Base-by-base conservation (phyloP, 345 rosid species). In the Turritis glabra region DNA sequence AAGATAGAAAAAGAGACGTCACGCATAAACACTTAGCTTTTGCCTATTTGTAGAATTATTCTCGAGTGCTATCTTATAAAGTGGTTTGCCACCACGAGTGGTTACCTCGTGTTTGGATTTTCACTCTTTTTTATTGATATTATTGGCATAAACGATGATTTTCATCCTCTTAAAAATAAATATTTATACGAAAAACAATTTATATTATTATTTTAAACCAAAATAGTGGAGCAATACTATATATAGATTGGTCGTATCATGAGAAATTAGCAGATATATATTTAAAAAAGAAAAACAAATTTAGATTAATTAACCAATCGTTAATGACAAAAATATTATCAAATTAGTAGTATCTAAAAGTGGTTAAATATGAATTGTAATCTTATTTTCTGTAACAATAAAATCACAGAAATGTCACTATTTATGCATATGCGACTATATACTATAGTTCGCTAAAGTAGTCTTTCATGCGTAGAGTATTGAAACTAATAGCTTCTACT, bases 31-130 rank as follows among this genome's bases (percentile, higher is more conserved):
- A 48, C 26, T 18, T 63, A 37, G 44, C 57, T 70, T 57, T 56
- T 57, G 65, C 63, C 68, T 50, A 41, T 71, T 65, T 77, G 62
- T 64, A 64, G 72, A 65, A 77, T 64, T 64, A 77, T 77, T 71
- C 77, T 77, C 67, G 17, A 77, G 73, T 77, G 77, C 56, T 57
- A 77, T 71, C 61, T 7, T 44, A 38, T 64, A 77, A 71, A 77
- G 80, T 71, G 76, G 76, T 64, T 77, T 77, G 63, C 80, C 80
- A 77, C 80, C 76, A 77, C 54, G 64, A 71, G 80, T 77, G 80
- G 80, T 37, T 57, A 64, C 72, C 76, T 71, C 66, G 60, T 71
- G 61, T 71, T 71, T 50, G 54, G 22, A 33, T 56, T 77, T 64
- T 64, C 51, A 62, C 47, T 44, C 17, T 19, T 12, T 52, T 30